Conservation (phyloP, 306 rosid species). For the Mucuna pruriens region DNA sequence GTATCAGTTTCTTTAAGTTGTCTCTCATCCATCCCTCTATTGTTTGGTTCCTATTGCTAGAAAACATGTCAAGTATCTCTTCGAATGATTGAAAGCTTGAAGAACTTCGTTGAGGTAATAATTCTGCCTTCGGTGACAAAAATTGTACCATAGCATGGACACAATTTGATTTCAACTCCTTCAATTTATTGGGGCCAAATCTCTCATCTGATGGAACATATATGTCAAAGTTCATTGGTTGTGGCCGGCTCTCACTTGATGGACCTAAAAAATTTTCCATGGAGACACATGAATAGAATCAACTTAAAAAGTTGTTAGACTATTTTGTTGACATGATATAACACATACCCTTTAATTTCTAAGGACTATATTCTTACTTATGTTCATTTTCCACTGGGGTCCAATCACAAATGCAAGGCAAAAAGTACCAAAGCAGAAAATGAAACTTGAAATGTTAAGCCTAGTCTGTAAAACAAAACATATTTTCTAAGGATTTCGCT, state of each 20-base stretch:
- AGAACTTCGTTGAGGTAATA: conserved; percentile 26
- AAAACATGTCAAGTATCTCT: conserved; percentile 52
- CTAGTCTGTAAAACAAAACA: neutral
- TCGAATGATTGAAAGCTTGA: conserved; percentile 52
- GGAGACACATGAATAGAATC: neutral
- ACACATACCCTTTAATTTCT: neutral
- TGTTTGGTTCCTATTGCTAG: conserved; percentile 44
- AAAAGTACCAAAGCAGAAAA: neutral
- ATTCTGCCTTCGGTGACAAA: conserved; percentile 48
- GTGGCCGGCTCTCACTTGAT: conserved; percentile 51
- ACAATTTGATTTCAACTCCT: conserved; percentile 55
- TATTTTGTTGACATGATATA: neutral
- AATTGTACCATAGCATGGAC: conserved; percentile 55
- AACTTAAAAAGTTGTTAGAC: neutral
- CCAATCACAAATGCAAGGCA: neutral
- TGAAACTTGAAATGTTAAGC: neutral
- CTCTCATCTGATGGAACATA: conserved; percentile 76
- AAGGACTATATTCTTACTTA: neutral
- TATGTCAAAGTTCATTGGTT: conserved; percentile 43
- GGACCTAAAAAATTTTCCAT: conserved; percentile 46
- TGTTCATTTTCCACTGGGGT: neutral
- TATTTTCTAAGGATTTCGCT: neutral
- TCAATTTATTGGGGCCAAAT: conserved; percentile 54
- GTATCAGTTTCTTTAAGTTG: conserved; percentile 47
- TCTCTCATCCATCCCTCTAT: conserved; percentile 51